phyloP scores from a whole-genome alignment of 192 early-diverging fungal species.

The Fimicolochytrium jonesii region DNA sequence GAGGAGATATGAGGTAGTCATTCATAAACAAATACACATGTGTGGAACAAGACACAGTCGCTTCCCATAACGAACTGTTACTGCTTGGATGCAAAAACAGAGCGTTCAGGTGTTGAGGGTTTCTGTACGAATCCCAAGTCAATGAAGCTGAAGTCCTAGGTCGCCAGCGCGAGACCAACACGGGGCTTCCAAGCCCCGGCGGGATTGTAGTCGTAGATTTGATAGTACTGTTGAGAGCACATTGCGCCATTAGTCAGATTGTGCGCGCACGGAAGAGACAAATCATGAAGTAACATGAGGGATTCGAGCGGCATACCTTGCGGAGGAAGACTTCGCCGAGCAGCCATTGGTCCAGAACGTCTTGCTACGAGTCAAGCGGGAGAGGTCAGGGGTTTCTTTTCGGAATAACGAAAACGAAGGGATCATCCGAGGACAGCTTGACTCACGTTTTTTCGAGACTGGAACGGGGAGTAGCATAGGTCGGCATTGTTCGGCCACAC shows the following conservation, averaged over 20 bases:
- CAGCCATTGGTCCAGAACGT: conserved; percentile 13
- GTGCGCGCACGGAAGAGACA: not conserved
- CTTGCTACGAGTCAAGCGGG: not conserved
- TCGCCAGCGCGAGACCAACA: conserved; percentile 13
- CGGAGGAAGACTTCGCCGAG: conserved; percentile 28
- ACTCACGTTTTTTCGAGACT: not conserved
- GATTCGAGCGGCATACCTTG: conserved; percentile 4
- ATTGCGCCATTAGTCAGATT: not conserved
- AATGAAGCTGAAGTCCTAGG: too few relatives aligned
- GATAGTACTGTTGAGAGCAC: conserved; percentile 15
- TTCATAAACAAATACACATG: too few relatives aligned
- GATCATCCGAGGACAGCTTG: too few relatives aligned
- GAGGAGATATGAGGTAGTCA: too few relatives aligned
- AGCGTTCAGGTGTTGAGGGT: too few relatives aligned
- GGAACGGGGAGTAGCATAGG: conserved; percentile 26
- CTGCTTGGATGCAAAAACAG: too few relatives aligned
- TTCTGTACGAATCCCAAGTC: too few relatives aligned
- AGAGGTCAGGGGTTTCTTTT: not conserved
- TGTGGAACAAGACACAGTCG: too few relatives aligned
- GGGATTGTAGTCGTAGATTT: conserved; percentile 28
- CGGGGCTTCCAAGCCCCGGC: conserved; percentile 8
- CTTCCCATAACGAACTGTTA: too few relatives aligned
- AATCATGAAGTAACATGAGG: not conserved
- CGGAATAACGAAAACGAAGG: not conserved
- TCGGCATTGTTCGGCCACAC: conserved; percentile 18